Percentiles rank a stretch among this genome's conserved stretches.
These are phyloP conservation scores for Citrus sp. DNA, from an alignment of 345 rosid species.

Conservation along the genomic window DNA sequence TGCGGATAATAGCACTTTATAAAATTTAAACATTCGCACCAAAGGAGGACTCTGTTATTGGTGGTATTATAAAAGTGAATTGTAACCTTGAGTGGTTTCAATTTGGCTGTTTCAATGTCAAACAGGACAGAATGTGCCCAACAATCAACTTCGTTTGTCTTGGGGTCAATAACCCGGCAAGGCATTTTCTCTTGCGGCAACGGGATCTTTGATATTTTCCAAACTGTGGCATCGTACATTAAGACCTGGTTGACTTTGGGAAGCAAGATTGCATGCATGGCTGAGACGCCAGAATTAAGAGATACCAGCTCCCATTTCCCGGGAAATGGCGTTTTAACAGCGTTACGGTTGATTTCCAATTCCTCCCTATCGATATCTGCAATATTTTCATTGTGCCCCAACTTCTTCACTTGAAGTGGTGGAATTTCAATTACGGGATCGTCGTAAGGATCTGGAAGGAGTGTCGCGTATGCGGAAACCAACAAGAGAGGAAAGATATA, in stretches of 20 bases:
- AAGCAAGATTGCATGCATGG: conserved; percentile 72
- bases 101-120: conserved; percentile 40
- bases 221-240: conserved; percentile 76
- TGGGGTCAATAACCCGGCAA: conserved; percentile 43
- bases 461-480: not conserved
- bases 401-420: not conserved
- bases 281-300: conserved; percentile 70
- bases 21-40: no score
- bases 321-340: conserved; percentile 6
- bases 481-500: conserved; percentile 23
- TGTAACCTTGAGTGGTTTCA: conserved; percentile 53
- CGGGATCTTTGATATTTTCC: conserved; percentile 45
- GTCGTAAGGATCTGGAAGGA: not conserved
- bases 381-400: not conserved
- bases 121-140: conserved; percentile 58
- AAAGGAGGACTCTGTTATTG: no score
- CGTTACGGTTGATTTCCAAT: not conserved
- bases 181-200: conserved; percentile 25
- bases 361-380: not conserved
- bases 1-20: no score
- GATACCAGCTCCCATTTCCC: conserved; percentile 64
- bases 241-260: conserved; percentile 56
- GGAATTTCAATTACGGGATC: not conserved
- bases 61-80: no score
- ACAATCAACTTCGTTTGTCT: conserved; percentile 41